Evolutionary conservation across 345 rosid species (phyloP).

Genomic region (Lenwebbia sp.): DNA sequence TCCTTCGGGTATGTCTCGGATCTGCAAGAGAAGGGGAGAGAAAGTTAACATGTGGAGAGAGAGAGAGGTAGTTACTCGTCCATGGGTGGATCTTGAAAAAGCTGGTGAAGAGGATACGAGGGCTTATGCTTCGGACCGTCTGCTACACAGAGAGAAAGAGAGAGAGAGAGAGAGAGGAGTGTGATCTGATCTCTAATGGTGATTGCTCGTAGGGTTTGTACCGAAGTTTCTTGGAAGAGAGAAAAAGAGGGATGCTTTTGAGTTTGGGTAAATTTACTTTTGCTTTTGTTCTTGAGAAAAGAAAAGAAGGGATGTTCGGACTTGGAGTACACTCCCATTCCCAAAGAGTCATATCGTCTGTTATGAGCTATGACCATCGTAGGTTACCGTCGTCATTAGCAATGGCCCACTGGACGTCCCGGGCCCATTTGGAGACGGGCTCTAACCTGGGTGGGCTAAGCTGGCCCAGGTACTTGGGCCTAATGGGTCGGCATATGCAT

Average conservation of each 20-base stretch:
- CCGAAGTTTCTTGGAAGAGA: background rate
- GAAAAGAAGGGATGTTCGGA: no score
- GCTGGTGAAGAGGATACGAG: no score
- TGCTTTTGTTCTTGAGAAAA: no score
- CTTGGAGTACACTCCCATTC: background rate
- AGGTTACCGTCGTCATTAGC: background rate
- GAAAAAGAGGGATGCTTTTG: background rate
- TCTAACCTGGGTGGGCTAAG: background rate
- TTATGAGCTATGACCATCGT: background rate
- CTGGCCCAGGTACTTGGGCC: background rate
- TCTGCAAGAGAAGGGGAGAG: constrained; percentile 16
- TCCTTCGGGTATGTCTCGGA: constrained; percentile 45
- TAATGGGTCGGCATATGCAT: background rate
- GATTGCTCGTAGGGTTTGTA: background rate
- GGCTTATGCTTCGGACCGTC: no score
- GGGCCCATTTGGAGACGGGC: background rate
- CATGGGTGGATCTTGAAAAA: no score
- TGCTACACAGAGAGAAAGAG: no score
- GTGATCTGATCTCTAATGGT: background rate
- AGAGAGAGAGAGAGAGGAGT: no score
- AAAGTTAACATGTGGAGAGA: background rate
- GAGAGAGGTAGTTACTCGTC: no score
- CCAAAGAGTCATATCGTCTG: background rate
- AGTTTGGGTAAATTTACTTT: no score
- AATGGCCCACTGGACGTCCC: background rate